Base-by-base conservation (phyloP, 345 rosid genomes). In the Clausena lansium region DNA sequence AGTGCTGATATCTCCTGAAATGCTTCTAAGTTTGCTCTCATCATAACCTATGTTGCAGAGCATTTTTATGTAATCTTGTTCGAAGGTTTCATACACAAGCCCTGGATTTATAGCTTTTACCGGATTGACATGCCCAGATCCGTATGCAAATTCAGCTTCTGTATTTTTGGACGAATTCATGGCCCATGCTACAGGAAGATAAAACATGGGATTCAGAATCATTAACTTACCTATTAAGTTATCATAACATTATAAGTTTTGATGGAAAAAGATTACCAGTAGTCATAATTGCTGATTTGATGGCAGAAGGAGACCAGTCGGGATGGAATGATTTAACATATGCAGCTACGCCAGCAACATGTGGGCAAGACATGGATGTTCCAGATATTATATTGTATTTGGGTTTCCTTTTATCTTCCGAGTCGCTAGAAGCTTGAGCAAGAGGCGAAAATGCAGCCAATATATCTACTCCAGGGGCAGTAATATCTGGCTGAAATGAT, bases 361-460 rank as follows among this genome's bases (percentile, higher is more conserved):
- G 92, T 0, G 91, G 90, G 75, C 89, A 86, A 54, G 92, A 20
- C 87, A 90, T 86, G 20, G 91, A 88, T 15, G 92, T 88, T 70
- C 89, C 94, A 4, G 89, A 83, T 15, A 84, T 0, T 15, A 88
- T 22, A 78, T 65, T 83, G 79, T 50, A 86, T 28, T 76, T 69
- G 4, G 79, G 81, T 11, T 25, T 66, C 52, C 87, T 73, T 2
- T 19, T 24, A 76, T 82, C 91, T 6, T 25, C 6, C 19, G 24
- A 4, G 7, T 15, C 55, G 2, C 5, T 28, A 22, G 85, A 32
- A 0, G 83, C 82, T 13, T 85, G 55, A 41, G 55, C 30, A 58
- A 71, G 60, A 38, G 83, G 83, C 5, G 81, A 68, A 76, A 6
- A 84, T n/a, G 86, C 86, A 60, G 90, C 92, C 52, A 84, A 75